A percentile compares a stretch with the other conserved stretches of the same genome.
phyloP scores from a whole-genome alignment of 192 early-diverging fungal species.

The Kickxella alabastrina region DNA sequence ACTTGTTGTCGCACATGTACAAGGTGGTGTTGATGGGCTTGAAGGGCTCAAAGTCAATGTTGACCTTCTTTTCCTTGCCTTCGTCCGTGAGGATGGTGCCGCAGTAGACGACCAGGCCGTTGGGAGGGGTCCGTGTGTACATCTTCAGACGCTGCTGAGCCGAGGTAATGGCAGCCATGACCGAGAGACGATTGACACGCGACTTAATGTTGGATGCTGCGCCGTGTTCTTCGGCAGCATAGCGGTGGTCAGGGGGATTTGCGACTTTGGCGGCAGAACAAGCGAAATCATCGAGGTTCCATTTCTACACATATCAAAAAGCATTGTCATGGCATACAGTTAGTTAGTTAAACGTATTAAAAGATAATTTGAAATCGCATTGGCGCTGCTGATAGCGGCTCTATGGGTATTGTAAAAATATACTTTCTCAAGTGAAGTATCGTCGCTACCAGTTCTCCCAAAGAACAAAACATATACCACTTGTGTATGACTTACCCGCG shows the following conservation, averaged over 20 bases:
- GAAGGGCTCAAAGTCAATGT: slow-evolving; percentile 98
- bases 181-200: slow-evolving; percentile 96
- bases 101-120: slow-evolving; percentile 92
- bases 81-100: slow-evolving; percentile 98
- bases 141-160: slow-evolving; percentile 95
- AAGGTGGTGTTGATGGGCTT: slow-evolving; percentile 99
- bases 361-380: neutral
- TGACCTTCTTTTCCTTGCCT: slow-evolving; percentile 99
- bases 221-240: slow-evolving; percentile 99
- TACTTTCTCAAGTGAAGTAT: no score
- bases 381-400: neutral
- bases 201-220: slow-evolving; percentile 99
- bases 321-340: neutral
- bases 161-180: slow-evolving; percentile 95
- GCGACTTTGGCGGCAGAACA: slow-evolving; percentile 89
- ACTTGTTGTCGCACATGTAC: slow-evolving; percentile 99
- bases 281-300: slow-evolving; percentile 99
- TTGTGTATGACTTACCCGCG: slow-evolving; percentile 87
- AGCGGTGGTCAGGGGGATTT: slow-evolving; percentile 81
- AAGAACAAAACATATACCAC: no score
- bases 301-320: slow-evolving; percentile 55
- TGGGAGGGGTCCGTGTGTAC: slow-evolving; percentile 86
- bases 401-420: no score
- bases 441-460: no score
- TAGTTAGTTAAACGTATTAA: neutral